Evolutionary conservation across 2,329 filamentous ascomycete genomes (phyloP).

Genomic region (Cordyceps cicadae): DNA sequence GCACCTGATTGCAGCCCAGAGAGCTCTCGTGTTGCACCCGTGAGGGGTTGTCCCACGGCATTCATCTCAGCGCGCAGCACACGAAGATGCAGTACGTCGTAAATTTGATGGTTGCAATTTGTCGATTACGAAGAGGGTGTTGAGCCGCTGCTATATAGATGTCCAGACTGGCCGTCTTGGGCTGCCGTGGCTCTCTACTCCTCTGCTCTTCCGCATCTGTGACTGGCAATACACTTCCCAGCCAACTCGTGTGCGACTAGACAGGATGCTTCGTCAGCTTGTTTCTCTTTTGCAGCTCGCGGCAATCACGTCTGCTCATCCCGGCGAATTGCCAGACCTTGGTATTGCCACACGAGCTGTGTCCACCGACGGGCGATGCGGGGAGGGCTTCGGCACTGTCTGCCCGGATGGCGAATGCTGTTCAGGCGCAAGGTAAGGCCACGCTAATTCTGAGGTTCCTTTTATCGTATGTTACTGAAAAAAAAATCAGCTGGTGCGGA

Average conservation of each 20-base stretch:
- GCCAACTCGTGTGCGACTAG: background rate
- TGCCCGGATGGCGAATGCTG: constrained; percentile 32
- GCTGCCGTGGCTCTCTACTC: background rate
- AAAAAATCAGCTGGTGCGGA: constrained; percentile 42
- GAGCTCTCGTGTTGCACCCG: background rate
- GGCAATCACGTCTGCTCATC: background rate
- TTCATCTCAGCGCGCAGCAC: constrained; percentile 5
- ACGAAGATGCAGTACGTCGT: constrained; percentile 3
- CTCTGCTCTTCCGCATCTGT: background rate
- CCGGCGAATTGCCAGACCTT: background rate
- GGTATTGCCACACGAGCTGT: background rate
- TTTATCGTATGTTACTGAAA: background rate
- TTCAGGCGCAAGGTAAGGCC: constrained; percentile 32
- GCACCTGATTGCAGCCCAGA: background rate
- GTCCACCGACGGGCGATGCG: constrained; percentile 35
- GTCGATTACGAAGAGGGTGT: background rate
- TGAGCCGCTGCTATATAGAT: background rate
- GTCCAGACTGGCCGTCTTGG: background rate
- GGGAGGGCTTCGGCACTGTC: constrained; percentile 27
- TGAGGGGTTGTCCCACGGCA: background rate
- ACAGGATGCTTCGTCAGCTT: background rate
- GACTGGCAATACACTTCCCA: background rate
- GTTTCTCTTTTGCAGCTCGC: background rate
- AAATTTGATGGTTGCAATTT: background rate
- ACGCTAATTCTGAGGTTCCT: background rate